Conservation (phyloP, 208 protist genomes). For the Acanthamoeba healyi region DNA sequence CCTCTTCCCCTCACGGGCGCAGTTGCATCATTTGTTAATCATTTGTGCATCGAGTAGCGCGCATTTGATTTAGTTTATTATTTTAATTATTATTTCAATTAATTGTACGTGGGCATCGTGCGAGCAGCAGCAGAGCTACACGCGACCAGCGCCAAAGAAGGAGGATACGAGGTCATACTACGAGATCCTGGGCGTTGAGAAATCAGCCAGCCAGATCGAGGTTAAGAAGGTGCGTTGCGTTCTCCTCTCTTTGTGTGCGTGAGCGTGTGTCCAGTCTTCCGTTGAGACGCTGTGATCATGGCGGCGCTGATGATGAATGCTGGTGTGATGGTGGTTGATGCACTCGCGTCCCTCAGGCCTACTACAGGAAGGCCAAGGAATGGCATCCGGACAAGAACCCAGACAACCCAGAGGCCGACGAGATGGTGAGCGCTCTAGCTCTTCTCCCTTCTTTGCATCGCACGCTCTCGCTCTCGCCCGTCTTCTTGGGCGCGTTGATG, state of each 20-base stretch:
- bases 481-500: background rate
- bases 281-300: too few relatives aligned
- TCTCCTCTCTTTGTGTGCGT: background rate
- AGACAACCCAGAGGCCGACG: slow-evolving; percentile 75
- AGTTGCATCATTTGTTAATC: background rate
- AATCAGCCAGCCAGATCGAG: slow-evolving; percentile 73
- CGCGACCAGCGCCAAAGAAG: background rate
- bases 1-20: too few relatives aligned
- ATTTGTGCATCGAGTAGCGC: background rate
- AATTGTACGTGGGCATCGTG: background rate
- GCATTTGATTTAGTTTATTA: slow-evolving; percentile 2
- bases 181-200: slow-evolving; percentile 77
- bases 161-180: slow-evolving; percentile 47
- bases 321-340: background rate
- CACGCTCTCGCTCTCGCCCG: too few relatives aligned
- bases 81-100: slow-evolving; percentile 20
- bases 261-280: background rate
- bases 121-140: background rate
- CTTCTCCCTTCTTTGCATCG: background rate
- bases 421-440: background rate
- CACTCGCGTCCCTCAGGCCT: slow-evolving; percentile 76
- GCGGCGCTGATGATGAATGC: too few relatives aligned
- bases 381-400: slow-evolving; percentile 85
- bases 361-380: slow-evolving; percentile 75
- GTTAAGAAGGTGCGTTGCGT: slow-evolving; percentile 83